Conservation (phyloP, 345 rosid genomes). For the Chamaenerion angustifolium region DNA sequence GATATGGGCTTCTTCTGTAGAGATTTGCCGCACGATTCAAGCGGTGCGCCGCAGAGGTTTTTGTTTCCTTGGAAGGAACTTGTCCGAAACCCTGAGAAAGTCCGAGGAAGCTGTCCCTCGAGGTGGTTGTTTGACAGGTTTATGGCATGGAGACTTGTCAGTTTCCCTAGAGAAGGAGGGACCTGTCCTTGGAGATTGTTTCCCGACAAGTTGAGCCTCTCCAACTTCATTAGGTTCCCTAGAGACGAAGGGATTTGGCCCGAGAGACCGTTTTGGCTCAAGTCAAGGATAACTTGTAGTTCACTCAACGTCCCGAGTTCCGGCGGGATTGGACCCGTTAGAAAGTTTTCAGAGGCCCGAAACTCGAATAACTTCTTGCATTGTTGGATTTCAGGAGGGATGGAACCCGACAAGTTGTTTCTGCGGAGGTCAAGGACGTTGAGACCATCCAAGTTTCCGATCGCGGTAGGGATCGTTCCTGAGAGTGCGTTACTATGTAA, state of each 20-base stretch:
- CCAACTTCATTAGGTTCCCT: slow-evolving; percentile 53
- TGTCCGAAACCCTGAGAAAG: slow-evolving; percentile 40
- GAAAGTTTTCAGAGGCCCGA: slow-evolving; percentile 47
- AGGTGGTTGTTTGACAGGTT: slow-evolving; percentile 70
- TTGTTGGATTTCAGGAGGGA: slow-evolving; percentile 55
- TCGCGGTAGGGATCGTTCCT: slow-evolving; percentile 48
- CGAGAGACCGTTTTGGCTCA: slow-evolving; percentile 45
- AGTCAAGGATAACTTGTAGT: slow-evolving; percentile 66
- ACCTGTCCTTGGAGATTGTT: slow-evolving; percentile 55
- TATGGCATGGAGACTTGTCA: slow-evolving; percentile 60
- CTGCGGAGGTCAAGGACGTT: slow-evolving; percentile 57
- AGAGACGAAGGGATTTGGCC: slow-evolving; percentile 58
- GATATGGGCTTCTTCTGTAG: slow-evolving; percentile 21
- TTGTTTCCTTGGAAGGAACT: slow-evolving; percentile 44
- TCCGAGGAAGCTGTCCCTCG: slow-evolving; percentile 41
- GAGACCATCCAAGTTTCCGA: slow-evolving; percentile 59
- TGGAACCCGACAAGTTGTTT: slow-evolving; percentile 60
- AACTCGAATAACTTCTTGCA: slow-evolving; percentile 65
- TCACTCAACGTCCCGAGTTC: slow-evolving; percentile 65
- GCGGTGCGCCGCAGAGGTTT: slow-evolving; percentile 49
- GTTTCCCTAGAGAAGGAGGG: slow-evolving; percentile 46
- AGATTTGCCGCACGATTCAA: slow-evolving; percentile 24
- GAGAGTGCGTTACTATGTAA: slow-evolving; percentile 49
- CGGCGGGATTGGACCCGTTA: slow-evolving; percentile 54
- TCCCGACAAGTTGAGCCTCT: slow-evolving; percentile 53